Percentiles rank a stretch among this genome's conserved stretches.
These are phyloP conservation scores for Ceratocystis variospora DNA, from an alignment of 2,329 filamentous ascomycete species.

Conservation along the genomic window DNA sequence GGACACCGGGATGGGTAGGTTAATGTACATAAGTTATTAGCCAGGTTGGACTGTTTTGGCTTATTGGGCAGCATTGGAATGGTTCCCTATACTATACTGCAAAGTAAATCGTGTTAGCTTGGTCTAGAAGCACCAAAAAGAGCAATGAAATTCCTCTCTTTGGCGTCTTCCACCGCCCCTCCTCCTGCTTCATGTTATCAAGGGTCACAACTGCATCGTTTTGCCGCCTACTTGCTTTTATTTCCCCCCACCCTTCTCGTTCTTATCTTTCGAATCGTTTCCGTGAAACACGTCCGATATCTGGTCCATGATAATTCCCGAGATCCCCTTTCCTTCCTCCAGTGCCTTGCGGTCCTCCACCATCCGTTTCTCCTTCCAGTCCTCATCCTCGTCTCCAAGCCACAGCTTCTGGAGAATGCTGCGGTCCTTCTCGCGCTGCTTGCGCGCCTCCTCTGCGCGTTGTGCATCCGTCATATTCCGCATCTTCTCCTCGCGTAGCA, in stretches of 20 bases:
- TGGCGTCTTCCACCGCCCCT: not conserved
- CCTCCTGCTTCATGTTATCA: not conserved
- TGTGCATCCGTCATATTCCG: slow-evolving; percentile 25
- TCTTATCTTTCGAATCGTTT: slow-evolving; percentile 22
- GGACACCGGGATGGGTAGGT: not conserved
- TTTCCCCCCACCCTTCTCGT: slow-evolving; percentile 7
- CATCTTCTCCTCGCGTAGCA: slow-evolving; percentile 35
- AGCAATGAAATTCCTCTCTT: not conserved
- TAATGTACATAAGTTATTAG: not conserved
- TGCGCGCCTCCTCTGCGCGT: slow-evolving; percentile 25
- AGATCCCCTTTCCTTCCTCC: slow-evolving; percentile 42
- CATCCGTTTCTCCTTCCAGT: slow-evolving; percentile 40
- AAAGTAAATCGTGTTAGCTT: not conserved
- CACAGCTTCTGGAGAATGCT: slow-evolving; percentile 36
- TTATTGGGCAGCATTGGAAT: not conserved
- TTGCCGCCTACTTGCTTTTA: slow-evolving; percentile 5
- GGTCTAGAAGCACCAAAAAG: not conserved
- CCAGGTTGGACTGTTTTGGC: not conserved
- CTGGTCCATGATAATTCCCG: slow-evolving; percentile 43
- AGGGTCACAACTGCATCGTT: not conserved
- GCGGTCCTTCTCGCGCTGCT: slow-evolving; percentile 22
- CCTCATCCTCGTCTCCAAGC: slow-evolving; percentile 43
- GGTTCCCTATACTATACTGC: not conserved
- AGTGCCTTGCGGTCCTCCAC: slow-evolving; percentile 40
- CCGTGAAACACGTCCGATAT: slow-evolving; percentile 39